phyloP scores from a whole-genome alignment of 2,329 filamentous ascomycete species.

The Exserohilum rostratum region DNA sequence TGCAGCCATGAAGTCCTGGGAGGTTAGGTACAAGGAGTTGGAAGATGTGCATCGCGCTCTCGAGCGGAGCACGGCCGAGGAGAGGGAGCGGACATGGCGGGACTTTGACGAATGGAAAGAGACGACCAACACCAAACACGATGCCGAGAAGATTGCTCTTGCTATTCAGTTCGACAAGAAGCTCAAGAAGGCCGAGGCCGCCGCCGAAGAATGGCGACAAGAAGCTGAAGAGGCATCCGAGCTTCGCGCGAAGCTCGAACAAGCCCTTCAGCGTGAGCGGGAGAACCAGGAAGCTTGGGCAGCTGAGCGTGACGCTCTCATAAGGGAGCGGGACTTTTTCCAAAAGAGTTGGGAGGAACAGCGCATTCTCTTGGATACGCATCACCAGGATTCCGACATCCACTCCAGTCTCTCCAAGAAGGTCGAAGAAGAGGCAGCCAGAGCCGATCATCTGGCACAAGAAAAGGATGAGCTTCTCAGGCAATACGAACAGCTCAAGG shows the following conservation, averaged over 20 bases:
- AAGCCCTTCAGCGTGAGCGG: constrained; percentile 54
- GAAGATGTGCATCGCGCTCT: constrained; percentile 48
- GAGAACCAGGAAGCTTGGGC: constrained; percentile 57
- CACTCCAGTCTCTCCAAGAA: constrained; percentile 43
- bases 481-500: constrained; percentile 40
- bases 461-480: constrained; percentile 47
- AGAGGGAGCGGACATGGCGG: constrained; percentile 39
- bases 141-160: constrained; percentile 49
- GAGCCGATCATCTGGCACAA: constrained; percentile 36
- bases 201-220: constrained; percentile 57
- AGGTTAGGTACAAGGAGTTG: constrained; percentile 52
- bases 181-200: constrained; percentile 54
- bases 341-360: constrained; percentile 60
- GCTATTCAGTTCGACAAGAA: constrained; percentile 50
- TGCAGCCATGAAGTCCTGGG: constrained; percentile 48
- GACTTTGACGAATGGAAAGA: constrained; percentile 55
- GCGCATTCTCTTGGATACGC: constrained; percentile 28
- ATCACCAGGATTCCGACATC: constrained; percentile 42
- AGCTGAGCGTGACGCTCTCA: constrained; percentile 48
- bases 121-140: constrained; percentile 41
- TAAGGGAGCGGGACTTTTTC: constrained; percentile 56
- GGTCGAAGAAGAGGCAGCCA: constrained; percentile 41
- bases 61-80: constrained; percentile 48
- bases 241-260: constrained; percentile 48
- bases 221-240: constrained; percentile 49